These are phyloP conservation scores for Cladosporium sp. DNA, from an alignment of 2,329 filamentous ascomycete genomes.

Conservation along the genomic window DNA sequence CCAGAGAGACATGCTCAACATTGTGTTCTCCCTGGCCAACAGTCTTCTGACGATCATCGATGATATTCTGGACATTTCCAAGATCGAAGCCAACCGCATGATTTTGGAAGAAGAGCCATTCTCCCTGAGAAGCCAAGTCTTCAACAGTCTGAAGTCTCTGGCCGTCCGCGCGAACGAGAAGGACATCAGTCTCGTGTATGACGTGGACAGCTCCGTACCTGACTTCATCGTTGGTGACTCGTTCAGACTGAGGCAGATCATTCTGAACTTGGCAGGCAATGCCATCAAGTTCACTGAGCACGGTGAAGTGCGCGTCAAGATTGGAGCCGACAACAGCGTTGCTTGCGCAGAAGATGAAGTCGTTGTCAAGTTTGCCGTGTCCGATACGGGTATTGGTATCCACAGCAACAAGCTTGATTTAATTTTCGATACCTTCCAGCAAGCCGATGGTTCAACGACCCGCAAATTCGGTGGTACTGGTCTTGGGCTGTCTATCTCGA, in stretches of 20 bases:
- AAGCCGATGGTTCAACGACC: conserved; percentile 94
- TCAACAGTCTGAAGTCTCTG: conserved; percentile 92
- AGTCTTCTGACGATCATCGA: conserved; percentile 93
- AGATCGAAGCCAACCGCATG: conserved; percentile 93
- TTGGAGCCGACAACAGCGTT: conserved; percentile 63
- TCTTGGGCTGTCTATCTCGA: conserved; percentile 88
- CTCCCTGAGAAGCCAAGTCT: conserved; percentile 86
- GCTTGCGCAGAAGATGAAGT: conserved; percentile 69
- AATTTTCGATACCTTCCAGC: conserved; percentile 98
- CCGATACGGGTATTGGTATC: conserved; percentile 95
- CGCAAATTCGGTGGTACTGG: conserved; percentile 94
- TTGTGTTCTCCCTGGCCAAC: conserved; percentile 93
- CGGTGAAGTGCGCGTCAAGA: conserved; percentile 92
- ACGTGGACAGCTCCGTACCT: conserved; percentile 86
- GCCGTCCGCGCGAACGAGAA: conserved; percentile 98
- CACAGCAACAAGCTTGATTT: conserved; percentile 90
- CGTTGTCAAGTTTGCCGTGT: conserved; percentile 90
- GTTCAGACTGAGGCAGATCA: conserved; percentile 92
- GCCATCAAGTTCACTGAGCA: conserved; percentile 99
- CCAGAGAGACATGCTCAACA: conserved; percentile 96
- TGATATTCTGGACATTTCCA: conserved; percentile 62
- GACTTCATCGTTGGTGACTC: conserved; percentile 95
- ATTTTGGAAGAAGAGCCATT: conserved; percentile 97
- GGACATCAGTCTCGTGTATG: conserved; percentile 84
- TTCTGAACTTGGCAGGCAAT: conserved; percentile 93